phyloP scores from a whole-genome alignment of 257 asterid genomes.

The Linderniella brevidens region DNA sequence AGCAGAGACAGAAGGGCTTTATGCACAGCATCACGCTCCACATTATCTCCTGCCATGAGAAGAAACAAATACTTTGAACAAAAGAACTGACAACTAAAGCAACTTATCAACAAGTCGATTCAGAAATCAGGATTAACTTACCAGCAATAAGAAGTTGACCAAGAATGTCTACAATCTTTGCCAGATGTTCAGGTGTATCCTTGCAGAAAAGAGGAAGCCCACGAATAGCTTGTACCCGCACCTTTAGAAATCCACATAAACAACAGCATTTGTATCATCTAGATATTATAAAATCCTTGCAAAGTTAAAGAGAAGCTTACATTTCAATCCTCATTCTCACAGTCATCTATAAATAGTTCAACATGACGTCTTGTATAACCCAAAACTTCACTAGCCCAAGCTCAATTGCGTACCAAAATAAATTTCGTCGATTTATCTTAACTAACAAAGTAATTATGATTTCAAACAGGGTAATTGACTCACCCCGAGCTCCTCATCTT shows the following conservation, averaged over 20 bases:
- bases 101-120: not conserved
- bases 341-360: no score
- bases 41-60: conserved; percentile 52
- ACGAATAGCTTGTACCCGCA: conserved; percentile 88
- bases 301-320: not conserved
- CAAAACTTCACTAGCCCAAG: not conserved
- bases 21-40: conserved; percentile 94
- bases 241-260: conserved; percentile 21
- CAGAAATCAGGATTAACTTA: conserved; percentile 13
- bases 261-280: not conserved
- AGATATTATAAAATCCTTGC: not conserved
- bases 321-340: no score
- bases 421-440: not conserved
- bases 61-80: conserved; percentile 7
- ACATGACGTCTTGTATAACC: not conserved
- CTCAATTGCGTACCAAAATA: not conserved
- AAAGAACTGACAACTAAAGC: conserved; percentile 7
- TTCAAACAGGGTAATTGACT: conserved; percentile 9
- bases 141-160: conserved; percentile 73
- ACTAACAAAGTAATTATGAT: not conserved
- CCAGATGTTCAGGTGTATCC: conserved; percentile 74
- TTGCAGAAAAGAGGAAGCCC: conserved; percentile 92
- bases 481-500: conserved; percentile 78
- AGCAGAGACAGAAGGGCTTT: conserved; percentile 67
- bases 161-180: conserved; percentile 68